Conservation (phyloP, 106 monocot genomes). For the Acorus gramineus region DNA sequence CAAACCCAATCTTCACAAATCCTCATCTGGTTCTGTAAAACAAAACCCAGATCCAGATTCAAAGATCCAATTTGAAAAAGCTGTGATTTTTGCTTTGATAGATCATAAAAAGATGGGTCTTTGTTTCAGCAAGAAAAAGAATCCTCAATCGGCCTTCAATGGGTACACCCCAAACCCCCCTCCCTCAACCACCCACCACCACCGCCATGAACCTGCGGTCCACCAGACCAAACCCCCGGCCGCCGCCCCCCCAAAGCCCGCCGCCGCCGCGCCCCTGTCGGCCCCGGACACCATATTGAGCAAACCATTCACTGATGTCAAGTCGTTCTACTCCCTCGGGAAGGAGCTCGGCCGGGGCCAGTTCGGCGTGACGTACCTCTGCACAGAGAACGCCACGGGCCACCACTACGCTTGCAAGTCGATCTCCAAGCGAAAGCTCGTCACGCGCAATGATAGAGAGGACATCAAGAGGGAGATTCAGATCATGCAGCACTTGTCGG, state of each 20-base stretch:
- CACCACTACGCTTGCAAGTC: constrained; percentile 25
- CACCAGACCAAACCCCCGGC: constrained; percentile 1
- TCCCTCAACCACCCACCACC: not conserved
- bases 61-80: too few relatives aligned
- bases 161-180: not conserved
- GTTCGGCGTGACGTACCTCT: constrained; percentile 30
- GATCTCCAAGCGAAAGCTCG: constrained; percentile 30
- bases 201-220: not conserved
- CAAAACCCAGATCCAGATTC: too few relatives aligned
- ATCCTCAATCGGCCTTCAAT: not conserved
- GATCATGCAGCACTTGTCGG: constrained; percentile 31
- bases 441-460: constrained; percentile 21
- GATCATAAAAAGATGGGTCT: not conserved
- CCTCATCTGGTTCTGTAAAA: too few relatives aligned
- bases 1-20: too few relatives aligned
- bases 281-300: constrained; percentile 15
- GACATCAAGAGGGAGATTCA: constrained; percentile 29
- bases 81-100: too few relatives aligned
- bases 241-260: not conserved
- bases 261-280: not conserved
- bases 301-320: constrained; percentile 25
- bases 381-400: constrained; percentile 23
- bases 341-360: constrained; percentile 30
- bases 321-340: constrained; percentile 15
- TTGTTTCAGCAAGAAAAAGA: constrained; percentile 5